Conservation (phyloP, 495 filamentous ascomycete species). For the Annulohypoxylon maeteangense region DNA sequence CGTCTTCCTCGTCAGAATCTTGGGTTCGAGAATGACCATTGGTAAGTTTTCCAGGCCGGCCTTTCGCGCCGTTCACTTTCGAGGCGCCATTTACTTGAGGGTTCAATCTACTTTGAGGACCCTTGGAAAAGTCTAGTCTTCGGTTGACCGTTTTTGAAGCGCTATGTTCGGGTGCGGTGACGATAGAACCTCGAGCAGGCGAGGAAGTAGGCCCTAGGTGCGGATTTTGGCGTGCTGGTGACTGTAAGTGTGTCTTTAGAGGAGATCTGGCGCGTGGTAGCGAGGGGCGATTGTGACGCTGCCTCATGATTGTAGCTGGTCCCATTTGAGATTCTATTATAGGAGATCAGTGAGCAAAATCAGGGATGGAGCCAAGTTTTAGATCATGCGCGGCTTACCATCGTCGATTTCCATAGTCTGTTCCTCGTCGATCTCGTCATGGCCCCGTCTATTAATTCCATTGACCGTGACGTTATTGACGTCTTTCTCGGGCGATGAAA, state of each 20-base stretch:
- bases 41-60: conserved; percentile 23
- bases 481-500: conserved; percentile 83
- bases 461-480: conserved; percentile 45
- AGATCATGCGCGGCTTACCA: conserved; percentile 31
- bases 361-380: background rate
- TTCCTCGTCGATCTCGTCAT: conserved; percentile 42
- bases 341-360: conserved; percentile 20
- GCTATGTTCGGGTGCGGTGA: conserved; percentile 39
- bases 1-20: conserved; percentile 30
- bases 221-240: conserved; percentile 63
- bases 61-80: conserved; percentile 40
- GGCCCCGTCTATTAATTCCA: conserved; percentile 43
- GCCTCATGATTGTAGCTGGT: conserved; percentile 45
- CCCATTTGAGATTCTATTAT: conserved; percentile 47
- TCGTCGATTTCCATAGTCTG: conserved; percentile 51
- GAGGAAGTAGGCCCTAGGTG: conserved; percentile 58
- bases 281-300: conserved; percentile 46
- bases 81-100: conserved; percentile 33
- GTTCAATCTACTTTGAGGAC: conserved; percentile 19
- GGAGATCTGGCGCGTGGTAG: conserved; percentile 62
- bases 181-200: conserved; percentile 48
- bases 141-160: conserved; percentile 48
- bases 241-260: conserved; percentile 65
- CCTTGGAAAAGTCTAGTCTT: conserved; percentile 55
- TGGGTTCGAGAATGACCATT: conserved; percentile 27